Base-by-base conservation (phyloP, 192 early-diverging fungal species). In the Allomyces macrogynus region DNA sequence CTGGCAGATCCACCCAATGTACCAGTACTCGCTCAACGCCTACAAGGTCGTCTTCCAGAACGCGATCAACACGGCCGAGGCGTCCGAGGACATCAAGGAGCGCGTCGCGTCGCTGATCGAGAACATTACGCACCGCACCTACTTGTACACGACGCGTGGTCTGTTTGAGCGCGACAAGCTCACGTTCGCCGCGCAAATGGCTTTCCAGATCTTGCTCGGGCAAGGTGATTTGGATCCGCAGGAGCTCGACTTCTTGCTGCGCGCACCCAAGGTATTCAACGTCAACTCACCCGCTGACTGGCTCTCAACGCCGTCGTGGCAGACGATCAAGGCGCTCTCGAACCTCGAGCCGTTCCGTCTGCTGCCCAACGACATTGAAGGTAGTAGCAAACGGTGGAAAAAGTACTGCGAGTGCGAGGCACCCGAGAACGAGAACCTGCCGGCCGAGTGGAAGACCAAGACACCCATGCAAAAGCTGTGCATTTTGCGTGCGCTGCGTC, bases 21-120 rank as follows among this genome's bases (percentile, higher is more conserved):
- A 99, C 75, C 94, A 95, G 78, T 96, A 98, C 78, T 96, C 95
- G 23, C 84, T 97, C 25, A 89, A 89, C 70, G 97, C 92, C 75
- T 97, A 97, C 76, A 81, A 89, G 62, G 81, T 85, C 62, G 93
- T 97, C 57, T 98, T 99, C 80, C 76, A 88, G 67, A 81, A 72
- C 70, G 75, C 81, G 43, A 80, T 95, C 76, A 76, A 85, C 26
- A 73, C 82, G 62, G 73, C 90, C 62, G 74, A 79, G 25, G 77
- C 76, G 24, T 66, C 85, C 26, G 73, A 76, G 23, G 95, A 92
- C 69, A 77, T 81, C 67, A 74, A 66, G 24, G 75, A 83, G 69
- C 83, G 94, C 32, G 69, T 99, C 69, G 70, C 68, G 0, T 81
- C 91, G 54, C 75, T 99, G 64, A 77, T 78, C 10, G 80, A 77